Percentiles rank a stretch among this genome's conserved stretches.
phyloP scores from a whole-genome alignment of 1,284 basidiomycete species.

The Takashimella tepidaria region DNA sequence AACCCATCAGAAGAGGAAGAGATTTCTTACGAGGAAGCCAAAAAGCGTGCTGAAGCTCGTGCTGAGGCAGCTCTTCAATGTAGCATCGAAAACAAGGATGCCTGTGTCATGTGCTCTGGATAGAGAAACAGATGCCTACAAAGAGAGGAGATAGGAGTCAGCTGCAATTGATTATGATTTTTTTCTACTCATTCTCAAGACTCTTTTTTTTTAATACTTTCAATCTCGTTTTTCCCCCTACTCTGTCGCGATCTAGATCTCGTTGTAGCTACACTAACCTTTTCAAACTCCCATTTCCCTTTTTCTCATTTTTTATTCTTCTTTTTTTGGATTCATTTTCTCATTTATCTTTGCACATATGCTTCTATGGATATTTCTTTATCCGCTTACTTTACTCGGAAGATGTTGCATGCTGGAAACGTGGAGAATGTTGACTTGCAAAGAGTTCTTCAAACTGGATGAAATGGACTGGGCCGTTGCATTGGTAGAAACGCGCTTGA shows the following conservation, averaged over 20 bases:
- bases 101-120: constrained; percentile 49
- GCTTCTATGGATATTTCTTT: not conserved
- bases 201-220: too few relatives aligned
- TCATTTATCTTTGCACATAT: too few relatives aligned
- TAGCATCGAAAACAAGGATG: constrained; percentile 50
- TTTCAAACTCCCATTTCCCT: not conserved
- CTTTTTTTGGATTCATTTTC: not conserved
- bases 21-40: constrained; percentile 49
- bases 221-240: not conserved
- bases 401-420: too few relatives aligned
- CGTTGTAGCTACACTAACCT: not conserved
- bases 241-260: not conserved
- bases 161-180: too few relatives aligned
- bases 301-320: not conserved
- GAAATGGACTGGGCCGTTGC: too few relatives aligned
- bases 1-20: constrained; percentile 45
- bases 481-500: too few relatives aligned
- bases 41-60: constrained; percentile 46
- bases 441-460: too few relatives aligned
- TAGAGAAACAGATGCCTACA: too few relatives aligned
- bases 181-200: too few relatives aligned
- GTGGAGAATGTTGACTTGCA: too few relatives aligned
- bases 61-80: constrained; percentile 48
- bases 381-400: too few relatives aligned
- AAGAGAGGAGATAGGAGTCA: too few relatives aligned